Evolutionary conservation across 768 basidiomycete species (phyloP), one percentile per base, ranked within the genome.

Genomic region (Panaeolus cyanescens): DNA sequence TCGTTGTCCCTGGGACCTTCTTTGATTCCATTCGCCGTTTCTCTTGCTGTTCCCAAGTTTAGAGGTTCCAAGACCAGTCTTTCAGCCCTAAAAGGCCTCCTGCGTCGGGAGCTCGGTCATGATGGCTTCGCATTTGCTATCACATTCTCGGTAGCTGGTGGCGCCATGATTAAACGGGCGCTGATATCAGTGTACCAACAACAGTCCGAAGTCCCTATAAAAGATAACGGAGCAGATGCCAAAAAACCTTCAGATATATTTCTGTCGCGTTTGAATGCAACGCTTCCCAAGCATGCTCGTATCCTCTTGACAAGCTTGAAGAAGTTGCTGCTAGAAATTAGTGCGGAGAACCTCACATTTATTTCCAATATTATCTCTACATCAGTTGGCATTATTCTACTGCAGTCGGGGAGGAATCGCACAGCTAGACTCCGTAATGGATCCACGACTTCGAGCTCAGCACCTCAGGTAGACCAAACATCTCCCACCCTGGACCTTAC

Each of bases 111-210:
- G 67, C 71, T 90, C 10, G 80, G 82, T 7, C 63, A 80, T 34
- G 85, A 84, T 59, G 85, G 90, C 13, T 90, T 93, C 70, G 88
- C 92, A 5, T 88, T 83, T 59, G 83, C 89, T 30, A 82, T 91
- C 58, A 85, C 90, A 0, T 67, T 84, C 5, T 82, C 86, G 15
- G 77, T 91, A 5, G 89, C 82, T 0, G 91, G 91, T 7, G 90
- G 90, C 2, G 80, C 82, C 31, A 74, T 79, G 33, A 68, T 92
- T 32, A 65, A 64, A 19, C 78, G 79, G 55, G 22, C 30, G 22
- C 25, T 42, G 1, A 25, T 15, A 15, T 28, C 25, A 28, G 2
- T 50, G 30, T 1, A 22, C 15, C 45, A 28, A 4, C 25, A 28
- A 13, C 25, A 50, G 1, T 13, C 8, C 25, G 25, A 50, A 13